These are phyloP conservation scores for Barnettozyma hawaiiensis DNA, from an alignment of 1,139 yeast species.

Conservation along the genomic window DNA sequence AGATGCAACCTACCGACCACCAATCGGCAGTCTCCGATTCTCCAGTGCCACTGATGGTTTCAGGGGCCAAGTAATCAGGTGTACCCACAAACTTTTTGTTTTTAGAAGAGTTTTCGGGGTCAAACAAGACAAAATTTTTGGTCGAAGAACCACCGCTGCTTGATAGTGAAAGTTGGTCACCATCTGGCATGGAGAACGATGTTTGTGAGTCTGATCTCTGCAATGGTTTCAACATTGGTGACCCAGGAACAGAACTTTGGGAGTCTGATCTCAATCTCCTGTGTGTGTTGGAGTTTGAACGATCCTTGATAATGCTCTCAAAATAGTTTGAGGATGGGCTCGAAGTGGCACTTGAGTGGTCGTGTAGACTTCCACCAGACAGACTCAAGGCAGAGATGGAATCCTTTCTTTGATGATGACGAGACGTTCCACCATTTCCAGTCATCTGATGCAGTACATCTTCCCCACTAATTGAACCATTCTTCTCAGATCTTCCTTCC, in stretches of 20 bases:
- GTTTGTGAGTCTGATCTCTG: slow-evolving; percentile 50
- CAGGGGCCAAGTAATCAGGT: slow-evolving; percentile 97
- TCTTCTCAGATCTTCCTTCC: slow-evolving; percentile 23
- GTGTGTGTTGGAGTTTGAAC: slow-evolving; percentile 2
- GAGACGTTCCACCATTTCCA: slow-evolving; percentile 11
- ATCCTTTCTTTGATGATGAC: slow-evolving; percentile 16
- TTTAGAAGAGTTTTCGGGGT: slow-evolving; percentile 51
- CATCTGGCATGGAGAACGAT: slow-evolving; percentile 50
- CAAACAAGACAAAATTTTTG: slow-evolving; percentile 58
- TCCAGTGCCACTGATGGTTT: slow-evolving; percentile 79
- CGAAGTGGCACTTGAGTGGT: slow-evolving; percentile 12
- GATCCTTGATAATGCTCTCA: slow-evolving; percentile 15
- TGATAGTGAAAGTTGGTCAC: slow-evolving; percentile 31
- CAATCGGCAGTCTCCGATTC: slow-evolving; percentile 91
- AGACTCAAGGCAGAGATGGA: slow-evolving; percentile 21
- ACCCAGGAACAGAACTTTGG: slow-evolving; percentile 37
- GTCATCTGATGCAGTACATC: slow-evolving; percentile 19
- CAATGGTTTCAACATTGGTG: slow-evolving; percentile 46
- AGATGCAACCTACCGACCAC: slow-evolving; percentile 98
- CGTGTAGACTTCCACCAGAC: slow-evolving; percentile 18
- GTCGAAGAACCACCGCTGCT: slow-evolving; percentile 23
- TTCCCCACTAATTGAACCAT: slow-evolving; percentile 13
- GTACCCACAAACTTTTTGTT: slow-evolving; percentile 82
- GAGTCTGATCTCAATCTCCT: slow-evolving; percentile 28
- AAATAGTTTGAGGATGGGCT: slow-evolving; percentile 25